Conservation (phyloP, 139 green algal genomes). For the Trebouxia sp. region DNA sequence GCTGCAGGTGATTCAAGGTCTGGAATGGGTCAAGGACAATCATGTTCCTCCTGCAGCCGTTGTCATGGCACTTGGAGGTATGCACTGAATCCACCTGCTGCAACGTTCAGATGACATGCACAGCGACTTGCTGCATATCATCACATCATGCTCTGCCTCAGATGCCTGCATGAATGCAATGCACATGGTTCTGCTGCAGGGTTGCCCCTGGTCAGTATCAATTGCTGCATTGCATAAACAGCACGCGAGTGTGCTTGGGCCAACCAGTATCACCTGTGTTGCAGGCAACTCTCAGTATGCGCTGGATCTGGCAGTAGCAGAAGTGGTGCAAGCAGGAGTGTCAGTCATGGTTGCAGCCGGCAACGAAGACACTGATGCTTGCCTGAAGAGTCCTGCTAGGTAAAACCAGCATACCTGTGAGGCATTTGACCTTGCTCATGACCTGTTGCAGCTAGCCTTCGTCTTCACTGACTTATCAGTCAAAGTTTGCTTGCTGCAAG, state of each 20-base stretch:
- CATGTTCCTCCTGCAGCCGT: conserved; percentile 34
- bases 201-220: too few species aligned
- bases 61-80: conserved; percentile 44
- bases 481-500: too few species aligned
- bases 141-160: too few species aligned
- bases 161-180: too few species aligned
- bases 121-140: too few species aligned
- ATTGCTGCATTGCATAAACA: too few species aligned
- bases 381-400: conserved; percentile 45
- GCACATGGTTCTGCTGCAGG: too few species aligned
- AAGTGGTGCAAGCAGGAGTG: conserved; percentile 34
- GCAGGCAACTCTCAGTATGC: conserved; percentile 36
- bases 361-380: conserved; percentile 48
- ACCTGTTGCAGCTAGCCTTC: too few species aligned
- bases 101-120: too few species aligned
- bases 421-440: not conserved
- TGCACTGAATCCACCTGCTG: not conserved
- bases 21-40: conserved; percentile 48
- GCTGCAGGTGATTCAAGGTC: conserved; percentile 33
- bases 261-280: not conserved
- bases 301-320: conserved; percentile 38
- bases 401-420: conserved; percentile 5
- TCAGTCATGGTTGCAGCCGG: conserved; percentile 50
- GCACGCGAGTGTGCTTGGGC: too few species aligned
- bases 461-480: too few species aligned